These are phyloP conservation scores for Lasiosphaeria hispida DNA, from an alignment of 495 filamentous ascomycete genomes.

Conservation along the genomic window DNA sequence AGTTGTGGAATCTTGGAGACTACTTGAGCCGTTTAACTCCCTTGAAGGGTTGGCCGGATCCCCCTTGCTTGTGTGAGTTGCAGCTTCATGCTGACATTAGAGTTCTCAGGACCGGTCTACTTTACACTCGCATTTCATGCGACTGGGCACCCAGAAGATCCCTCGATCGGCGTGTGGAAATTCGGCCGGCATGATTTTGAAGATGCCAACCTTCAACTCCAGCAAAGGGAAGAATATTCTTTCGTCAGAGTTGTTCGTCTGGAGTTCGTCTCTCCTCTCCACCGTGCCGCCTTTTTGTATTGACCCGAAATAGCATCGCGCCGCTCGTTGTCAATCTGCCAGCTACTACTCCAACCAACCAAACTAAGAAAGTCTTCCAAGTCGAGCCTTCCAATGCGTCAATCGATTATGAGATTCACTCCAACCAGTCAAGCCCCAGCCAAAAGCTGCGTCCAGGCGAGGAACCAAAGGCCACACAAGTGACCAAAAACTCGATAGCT, in stretches of 20 bases:
- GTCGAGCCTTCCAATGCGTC: too few relatives aligned
- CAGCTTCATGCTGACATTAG: neutral
- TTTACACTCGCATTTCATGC: slow-evolving; percentile 23
- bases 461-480: too few relatives aligned
- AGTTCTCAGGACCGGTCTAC: slow-evolving; percentile 6
- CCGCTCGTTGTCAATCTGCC: neutral
- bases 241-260: slow-evolving; percentile 12
- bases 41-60: slow-evolving; percentile 14
- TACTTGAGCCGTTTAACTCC: slow-evolving; percentile 22
- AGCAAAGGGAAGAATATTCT: slow-evolving; percentile 12
- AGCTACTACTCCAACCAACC: too few relatives aligned
- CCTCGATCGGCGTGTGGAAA: slow-evolving; percentile 19
- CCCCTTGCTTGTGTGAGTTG: too few relatives aligned
- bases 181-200: slow-evolving; percentile 20
- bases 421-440: too few relatives aligned
- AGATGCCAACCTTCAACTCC: slow-evolving; percentile 18
- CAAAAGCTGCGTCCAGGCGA: too few relatives aligned
- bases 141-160: slow-evolving; percentile 10
- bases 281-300: neutral
- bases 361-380: too few relatives aligned
- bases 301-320: neutral
- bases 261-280: slow-evolving; percentile 1
- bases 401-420: too few relatives aligned
- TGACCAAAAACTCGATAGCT: too few relatives aligned
- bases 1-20: slow-evolving; percentile 26